Conservation (phyloP, 805 yeast species). For the Torulaspora franciscae region DNA sequence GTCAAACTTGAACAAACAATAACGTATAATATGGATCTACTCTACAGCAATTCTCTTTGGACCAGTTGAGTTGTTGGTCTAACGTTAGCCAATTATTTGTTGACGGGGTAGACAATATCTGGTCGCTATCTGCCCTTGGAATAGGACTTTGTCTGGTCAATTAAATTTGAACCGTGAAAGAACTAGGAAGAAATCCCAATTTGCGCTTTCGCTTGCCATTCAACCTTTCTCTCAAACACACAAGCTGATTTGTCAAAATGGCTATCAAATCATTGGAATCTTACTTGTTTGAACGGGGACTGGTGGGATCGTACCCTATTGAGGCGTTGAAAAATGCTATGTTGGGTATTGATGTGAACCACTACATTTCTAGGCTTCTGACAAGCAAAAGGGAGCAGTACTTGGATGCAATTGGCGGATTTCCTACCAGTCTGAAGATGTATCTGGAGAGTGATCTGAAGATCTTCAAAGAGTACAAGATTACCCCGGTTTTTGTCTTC, state of each 20-base stretch:
- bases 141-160: not conserved
- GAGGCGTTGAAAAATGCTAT: slow-evolving; percentile 61
- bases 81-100: not conserved
- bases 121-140: not conserved
- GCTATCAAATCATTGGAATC: slow-evolving; percentile 59
- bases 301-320: slow-evolving; percentile 57
- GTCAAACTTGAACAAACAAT: not conserved
- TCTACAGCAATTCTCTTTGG: not conserved
- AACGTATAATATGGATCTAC: not conserved
- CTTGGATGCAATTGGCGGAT: slow-evolving; percentile 75
- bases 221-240: not conserved
- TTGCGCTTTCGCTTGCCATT: not conserved
- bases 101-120: not conserved
- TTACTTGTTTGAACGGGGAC: slow-evolving; percentile 60
- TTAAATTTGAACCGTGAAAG: not conserved
- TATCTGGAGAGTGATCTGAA: slow-evolving; percentile 59
- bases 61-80: not conserved
- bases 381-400: slow-evolving; percentile 61
- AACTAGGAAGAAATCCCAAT: not conserved
- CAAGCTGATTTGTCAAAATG: slow-evolving; percentile 16
- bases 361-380: slow-evolving; percentile 62
- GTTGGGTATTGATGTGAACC: slow-evolving; percentile 80
- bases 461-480: slow-evolving; percentile 52
- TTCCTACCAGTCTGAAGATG: slow-evolving; percentile 57
- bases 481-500: slow-evolving; percentile 78